Evolutionary conservation across 2,329 filamentous ascomycete genomes (phyloP).

Genomic region (Mollisiaceae sp.): DNA sequence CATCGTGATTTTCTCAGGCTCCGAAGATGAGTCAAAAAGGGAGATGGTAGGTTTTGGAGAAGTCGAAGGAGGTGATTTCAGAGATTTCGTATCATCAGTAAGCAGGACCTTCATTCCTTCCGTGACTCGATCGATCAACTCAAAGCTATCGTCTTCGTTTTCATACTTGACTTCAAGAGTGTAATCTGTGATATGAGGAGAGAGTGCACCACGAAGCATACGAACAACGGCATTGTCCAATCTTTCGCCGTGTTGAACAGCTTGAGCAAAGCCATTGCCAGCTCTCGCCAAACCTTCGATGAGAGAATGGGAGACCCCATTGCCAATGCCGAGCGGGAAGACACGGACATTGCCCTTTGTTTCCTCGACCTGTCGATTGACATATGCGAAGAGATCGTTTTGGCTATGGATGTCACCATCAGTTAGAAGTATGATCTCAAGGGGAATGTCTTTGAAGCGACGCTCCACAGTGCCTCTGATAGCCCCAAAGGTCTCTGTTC

Average conservation of each 20-base stretch:
- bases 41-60: slow-evolving; percentile 49
- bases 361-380: slow-evolving; percentile 49
- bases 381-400: slow-evolving; percentile 49
- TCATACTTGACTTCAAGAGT: slow-evolving; percentile 66
- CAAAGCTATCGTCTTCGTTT: slow-evolving; percentile 58
- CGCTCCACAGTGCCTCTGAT: slow-evolving; percentile 50
- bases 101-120: slow-evolving; percentile 51
- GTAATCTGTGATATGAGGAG: slow-evolving; percentile 69
- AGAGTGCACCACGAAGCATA: slow-evolving; percentile 75
- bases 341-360: slow-evolving; percentile 53
- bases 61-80: slow-evolving; percentile 36
- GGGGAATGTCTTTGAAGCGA: slow-evolving; percentile 52
- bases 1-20: slow-evolving; percentile 38
- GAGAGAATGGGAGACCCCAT: slow-evolving; percentile 54
- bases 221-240: slow-evolving; percentile 72
- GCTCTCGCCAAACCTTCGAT: slow-evolving; percentile 60
- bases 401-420: slow-evolving; percentile 61
- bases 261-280: slow-evolving; percentile 65
- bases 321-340: slow-evolving; percentile 61
- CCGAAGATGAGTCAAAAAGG: slow-evolving; percentile 58
- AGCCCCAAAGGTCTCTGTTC: slow-evolving; percentile 57
- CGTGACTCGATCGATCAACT: slow-evolving; percentile 64
- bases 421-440: slow-evolving; percentile 61
- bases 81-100: slow-evolving; percentile 26
- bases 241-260: slow-evolving; percentile 65